These are phyloP conservation scores for Seiridium unicorne DNA, from an alignment of 2,329 filamentous ascomycete species.

Conservation along the genomic window DNA sequence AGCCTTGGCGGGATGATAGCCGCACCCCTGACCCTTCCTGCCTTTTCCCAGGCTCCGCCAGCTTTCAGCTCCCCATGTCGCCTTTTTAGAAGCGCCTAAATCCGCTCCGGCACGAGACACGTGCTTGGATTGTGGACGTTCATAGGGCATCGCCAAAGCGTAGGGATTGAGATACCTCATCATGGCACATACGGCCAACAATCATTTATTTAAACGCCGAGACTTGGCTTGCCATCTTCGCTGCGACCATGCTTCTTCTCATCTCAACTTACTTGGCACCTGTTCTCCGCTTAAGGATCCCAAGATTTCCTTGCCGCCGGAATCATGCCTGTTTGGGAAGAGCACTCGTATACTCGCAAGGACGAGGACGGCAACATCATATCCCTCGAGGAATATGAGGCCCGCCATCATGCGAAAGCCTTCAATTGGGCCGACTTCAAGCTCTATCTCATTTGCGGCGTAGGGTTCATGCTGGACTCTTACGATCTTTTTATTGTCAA, in stretches of 20 bases:
- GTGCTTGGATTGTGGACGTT: neutral
- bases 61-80: no score
- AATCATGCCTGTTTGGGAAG: slow-evolving; percentile 7
- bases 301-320: slow-evolving; percentile 20
- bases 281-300: neutral
- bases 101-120: neutral
- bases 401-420: slow-evolving; percentile 11
- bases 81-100: no score
- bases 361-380: slow-evolving; percentile 13
- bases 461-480: slow-evolving; percentile 7
- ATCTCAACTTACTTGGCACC: neutral
- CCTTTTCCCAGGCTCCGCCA: no score
- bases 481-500: slow-evolving; percentile 9
- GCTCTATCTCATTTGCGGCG: slow-evolving; percentile 3
- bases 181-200: neutral
- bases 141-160: neutral
- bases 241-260: neutral
- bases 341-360: slow-evolving; percentile 1
- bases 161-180: neutral
- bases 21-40: no score
- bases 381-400: slow-evolving; percentile 15
- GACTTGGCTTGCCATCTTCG: neutral
- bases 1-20: no score
- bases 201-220: neutral
- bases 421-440: slow-evolving; percentile 5